Conservation (phyloP, 2,329 filamentous ascomycete genomes). For the Graphilbum fragrans region DNA sequence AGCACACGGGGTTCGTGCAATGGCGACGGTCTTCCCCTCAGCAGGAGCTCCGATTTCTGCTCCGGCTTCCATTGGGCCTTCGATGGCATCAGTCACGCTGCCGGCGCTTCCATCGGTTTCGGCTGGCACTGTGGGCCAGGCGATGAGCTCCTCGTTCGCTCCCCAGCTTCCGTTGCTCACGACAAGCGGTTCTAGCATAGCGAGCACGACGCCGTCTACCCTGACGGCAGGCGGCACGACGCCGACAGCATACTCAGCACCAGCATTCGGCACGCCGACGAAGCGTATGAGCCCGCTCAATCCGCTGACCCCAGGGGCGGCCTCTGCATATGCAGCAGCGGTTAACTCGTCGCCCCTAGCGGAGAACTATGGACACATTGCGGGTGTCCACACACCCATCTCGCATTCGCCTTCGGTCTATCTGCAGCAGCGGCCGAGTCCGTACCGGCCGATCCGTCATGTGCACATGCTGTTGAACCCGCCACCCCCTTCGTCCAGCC, state of each 20-base stretch:
- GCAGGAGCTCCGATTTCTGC: slow-evolving; percentile 1
- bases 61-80: slow-evolving; percentile 23
- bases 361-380: slow-evolving; percentile 40
- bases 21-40: slow-evolving; percentile 61
- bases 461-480: slow-evolving; percentile 88
- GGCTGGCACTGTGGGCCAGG: slow-evolving; percentile 7
- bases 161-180: not conserved
- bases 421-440: slow-evolving; percentile 77
- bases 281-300: slow-evolving; percentile 41
- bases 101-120: slow-evolving; percentile 22
- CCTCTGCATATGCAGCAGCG: slow-evolving; percentile 42
- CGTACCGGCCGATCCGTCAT: slow-evolving; percentile 80
- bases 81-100: slow-evolving; percentile 19
- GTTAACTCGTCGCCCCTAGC: slow-evolving; percentile 56
- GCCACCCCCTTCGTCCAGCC: slow-evolving; percentile 62
- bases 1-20: slow-evolving; percentile 51
- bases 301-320: slow-evolving; percentile 21
- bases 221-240: slow-evolving; percentile 3
- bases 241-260: slow-evolving; percentile 9
- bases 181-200: not conserved
- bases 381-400: slow-evolving; percentile 45
- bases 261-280: slow-evolving; percentile 34
- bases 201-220: not conserved
- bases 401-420: slow-evolving; percentile 81
- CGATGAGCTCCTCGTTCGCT: not conserved